A percentile compares a stretch with the other conserved stretches of the same genome.
Conservation (phyloP, 176 grass and related monocot genomes). For the Guadua angustifolia region DNA sequence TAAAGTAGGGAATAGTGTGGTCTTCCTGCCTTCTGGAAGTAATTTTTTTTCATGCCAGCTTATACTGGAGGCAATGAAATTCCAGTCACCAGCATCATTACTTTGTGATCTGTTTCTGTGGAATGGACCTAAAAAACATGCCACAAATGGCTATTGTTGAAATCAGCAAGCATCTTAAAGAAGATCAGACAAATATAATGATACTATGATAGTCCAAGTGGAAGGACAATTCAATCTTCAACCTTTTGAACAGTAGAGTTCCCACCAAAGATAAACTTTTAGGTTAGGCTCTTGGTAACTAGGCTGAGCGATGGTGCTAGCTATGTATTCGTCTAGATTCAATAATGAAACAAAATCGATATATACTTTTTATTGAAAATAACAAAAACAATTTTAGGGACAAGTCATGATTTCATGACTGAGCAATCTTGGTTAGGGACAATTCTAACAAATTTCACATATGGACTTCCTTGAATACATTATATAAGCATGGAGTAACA, state of each 20-base stretch:
- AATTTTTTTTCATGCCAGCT: background rate
- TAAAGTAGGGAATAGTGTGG: background rate
- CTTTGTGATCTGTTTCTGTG: background rate
- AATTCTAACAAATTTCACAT: background rate
- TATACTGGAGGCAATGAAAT: background rate
- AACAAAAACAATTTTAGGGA: background rate
- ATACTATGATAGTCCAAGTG: background rate
- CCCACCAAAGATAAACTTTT: background rate
- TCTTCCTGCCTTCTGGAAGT: background rate
- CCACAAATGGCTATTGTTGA: background rate
- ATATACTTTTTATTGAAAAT: background rate
- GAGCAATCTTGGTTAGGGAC: background rate
- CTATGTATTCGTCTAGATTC: conserved; percentile 3
- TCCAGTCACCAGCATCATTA: background rate
- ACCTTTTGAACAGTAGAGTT: background rate
- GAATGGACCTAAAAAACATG: background rate
- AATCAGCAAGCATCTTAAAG: no score
- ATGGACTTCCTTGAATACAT: background rate
- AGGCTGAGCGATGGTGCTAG: background rate
- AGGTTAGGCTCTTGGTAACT: background rate
- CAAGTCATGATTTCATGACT: background rate
- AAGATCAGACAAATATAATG: background rate
- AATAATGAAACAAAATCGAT: background rate
- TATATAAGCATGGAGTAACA: background rate
- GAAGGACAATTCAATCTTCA: background rate